phyloP scores from a whole-genome alignment of 2,329 filamentous ascomycete species.

The Tolypocladium pustulatum region DNA sequence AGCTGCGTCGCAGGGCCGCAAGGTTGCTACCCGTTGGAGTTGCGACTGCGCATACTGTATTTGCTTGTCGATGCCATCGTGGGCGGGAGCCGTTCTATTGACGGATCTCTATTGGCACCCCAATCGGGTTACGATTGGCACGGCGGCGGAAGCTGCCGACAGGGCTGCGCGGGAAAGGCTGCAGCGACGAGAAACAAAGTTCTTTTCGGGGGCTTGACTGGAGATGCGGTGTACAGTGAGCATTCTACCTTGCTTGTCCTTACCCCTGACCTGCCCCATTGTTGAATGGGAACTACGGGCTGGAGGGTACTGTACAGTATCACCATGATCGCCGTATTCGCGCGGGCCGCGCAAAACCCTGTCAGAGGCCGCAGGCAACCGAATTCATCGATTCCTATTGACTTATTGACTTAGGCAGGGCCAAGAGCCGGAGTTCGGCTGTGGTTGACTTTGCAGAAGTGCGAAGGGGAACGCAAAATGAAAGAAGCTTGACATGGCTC shows the following conservation, averaged over 20 bases:
- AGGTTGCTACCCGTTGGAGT: neutral
- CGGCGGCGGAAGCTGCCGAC: neutral
- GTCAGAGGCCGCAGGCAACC: neutral
- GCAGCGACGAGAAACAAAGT: neutral
- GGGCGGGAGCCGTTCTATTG: conserved; percentile 13
- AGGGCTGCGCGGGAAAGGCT: neutral
- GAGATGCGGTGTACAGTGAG: neutral
- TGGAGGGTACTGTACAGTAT: too few species aligned
- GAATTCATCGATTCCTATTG: neutral
- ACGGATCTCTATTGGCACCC: conserved; percentile 23
- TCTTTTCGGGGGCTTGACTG: neutral
- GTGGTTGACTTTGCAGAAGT: neutral
- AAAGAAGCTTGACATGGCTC: too few species aligned
- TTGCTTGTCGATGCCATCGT: neutral
- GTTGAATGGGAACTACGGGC: neutral
- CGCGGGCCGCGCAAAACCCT: neutral
- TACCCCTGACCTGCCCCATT: neutral
- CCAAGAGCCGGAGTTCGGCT: neutral
- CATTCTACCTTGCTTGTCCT: neutral
- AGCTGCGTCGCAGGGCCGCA: neutral
- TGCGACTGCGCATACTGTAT: neutral
- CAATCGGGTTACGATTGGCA: conserved; percentile 14
- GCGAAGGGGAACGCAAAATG: neutral
- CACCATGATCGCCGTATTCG: neutral
- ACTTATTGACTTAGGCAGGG: neutral